Evolutionary conservation across 768 basidiomycete species (phyloP).

Genomic region (Rhizopogon rudus): DNA sequence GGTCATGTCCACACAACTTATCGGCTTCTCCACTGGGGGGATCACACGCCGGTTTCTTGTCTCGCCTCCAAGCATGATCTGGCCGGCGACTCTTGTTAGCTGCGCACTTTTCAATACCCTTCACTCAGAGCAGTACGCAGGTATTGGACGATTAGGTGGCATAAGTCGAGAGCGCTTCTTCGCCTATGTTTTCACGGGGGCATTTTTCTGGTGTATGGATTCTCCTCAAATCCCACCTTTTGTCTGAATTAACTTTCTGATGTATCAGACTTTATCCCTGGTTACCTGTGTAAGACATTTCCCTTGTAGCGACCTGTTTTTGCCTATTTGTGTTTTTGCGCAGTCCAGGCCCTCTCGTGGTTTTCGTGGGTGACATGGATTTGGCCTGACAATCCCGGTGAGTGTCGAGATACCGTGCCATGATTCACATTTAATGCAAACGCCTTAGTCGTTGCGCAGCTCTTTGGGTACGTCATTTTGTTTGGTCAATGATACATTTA

Average conservation of each 20-base stretch:
- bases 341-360: slow-evolving; percentile 45
- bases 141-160: slow-evolving; percentile 56
- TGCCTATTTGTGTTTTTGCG: slow-evolving; percentile 14
- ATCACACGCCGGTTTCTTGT: slow-evolving; percentile 71
- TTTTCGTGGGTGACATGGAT: slow-evolving; percentile 61
- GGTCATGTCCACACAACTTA: slow-evolving; percentile 70
- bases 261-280: slow-evolving; percentile 35
- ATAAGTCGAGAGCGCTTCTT: slow-evolving; percentile 78
- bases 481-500: background rate
- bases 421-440: slow-evolving; percentile 14
- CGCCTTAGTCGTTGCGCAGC: slow-evolving; percentile 35
- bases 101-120: slow-evolving; percentile 77
- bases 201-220: slow-evolving; percentile 54
- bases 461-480: slow-evolving; percentile 37
- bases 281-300: slow-evolving; percentile 34
- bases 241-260: slow-evolving; percentile 1
- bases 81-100: slow-evolving; percentile 71
- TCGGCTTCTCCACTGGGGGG: slow-evolving; percentile 82
- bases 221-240: background rate
- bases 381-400: slow-evolving; percentile 41
- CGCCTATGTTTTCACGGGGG: slow-evolving; percentile 53
- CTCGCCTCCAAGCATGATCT: slow-evolving; percentile 56
- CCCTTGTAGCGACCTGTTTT: background rate
- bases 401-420: slow-evolving; percentile 17
- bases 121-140: slow-evolving; percentile 64